These are phyloP conservation scores for Bryum argenteum DNA, from an alignment of 225 moss, liverwort and hornwort species.

Conservation along the genomic window DNA sequence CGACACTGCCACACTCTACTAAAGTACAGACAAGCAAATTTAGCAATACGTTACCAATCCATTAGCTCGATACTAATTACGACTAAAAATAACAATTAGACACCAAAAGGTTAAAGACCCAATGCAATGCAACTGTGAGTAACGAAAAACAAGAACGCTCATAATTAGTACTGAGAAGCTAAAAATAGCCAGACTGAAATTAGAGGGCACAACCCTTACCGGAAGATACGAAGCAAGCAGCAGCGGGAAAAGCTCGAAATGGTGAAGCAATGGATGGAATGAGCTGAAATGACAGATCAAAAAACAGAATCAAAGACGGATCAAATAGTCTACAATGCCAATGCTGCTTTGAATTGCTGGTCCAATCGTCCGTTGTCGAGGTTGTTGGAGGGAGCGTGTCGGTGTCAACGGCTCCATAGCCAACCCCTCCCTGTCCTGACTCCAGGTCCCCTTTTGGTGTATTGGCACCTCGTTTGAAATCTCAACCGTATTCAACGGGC, in stretches of 20 bases:
- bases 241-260: neutral
- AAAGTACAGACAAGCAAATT: too few relatives aligned
- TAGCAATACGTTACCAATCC: too few relatives aligned
- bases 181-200: neutral
- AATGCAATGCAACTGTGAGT: too few relatives aligned
- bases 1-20: too few relatives aligned
- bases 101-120: too few relatives aligned
- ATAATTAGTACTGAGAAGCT: neutral
- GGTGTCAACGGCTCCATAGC: constrained; percentile 52
- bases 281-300: too few relatives aligned
- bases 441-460: constrained; percentile 18
- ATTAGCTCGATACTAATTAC: too few relatives aligned
- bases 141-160: too few relatives aligned
- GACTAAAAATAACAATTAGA: too few relatives aligned
- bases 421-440: neutral
- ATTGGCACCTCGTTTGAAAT: constrained; percentile 43
- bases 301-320: neutral
- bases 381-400: constrained; percentile 23
- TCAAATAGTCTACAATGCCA: constrained; percentile 5
- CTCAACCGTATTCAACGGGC: constrained; percentile 34
- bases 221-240: neutral
- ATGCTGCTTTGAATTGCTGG: constrained; percentile 29
- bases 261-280: constrained; percentile 18
- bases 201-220: neutral
- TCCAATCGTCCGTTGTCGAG: neutral